Percentiles rank a stretch among this genome's conserved stretches.
Evolutionary conservation across 2,329 filamentous ascomycete genomes (phyloP).

Genomic region (Coniosporium tulheliwenetii): DNA sequence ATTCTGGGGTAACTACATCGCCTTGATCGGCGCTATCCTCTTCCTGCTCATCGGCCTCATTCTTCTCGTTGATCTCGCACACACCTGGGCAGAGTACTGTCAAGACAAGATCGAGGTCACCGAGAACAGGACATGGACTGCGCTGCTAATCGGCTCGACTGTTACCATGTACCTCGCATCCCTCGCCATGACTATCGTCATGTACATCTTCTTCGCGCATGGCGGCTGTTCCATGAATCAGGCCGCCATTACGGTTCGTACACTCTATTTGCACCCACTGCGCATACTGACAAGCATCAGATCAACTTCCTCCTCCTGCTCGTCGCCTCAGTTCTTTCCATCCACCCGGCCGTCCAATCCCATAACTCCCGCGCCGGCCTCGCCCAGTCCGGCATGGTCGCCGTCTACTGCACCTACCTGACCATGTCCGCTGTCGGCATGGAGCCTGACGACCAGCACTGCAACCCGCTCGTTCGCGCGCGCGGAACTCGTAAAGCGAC

Average conservation of each 20-base stretch:
- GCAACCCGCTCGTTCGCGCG: conserved; percentile 80
- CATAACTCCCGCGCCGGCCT: conserved; percentile 86
- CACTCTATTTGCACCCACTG: neutral
- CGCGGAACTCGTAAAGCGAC: conserved; percentile 81
- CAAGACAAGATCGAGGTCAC: conserved; percentile 81
- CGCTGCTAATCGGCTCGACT: conserved; percentile 79
- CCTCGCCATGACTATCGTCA: conserved; percentile 84
- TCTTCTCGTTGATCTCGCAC: conserved; percentile 83
- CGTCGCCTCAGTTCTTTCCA: conserved; percentile 64
- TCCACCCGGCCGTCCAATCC: conserved; percentile 81
- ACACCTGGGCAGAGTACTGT: conserved; percentile 95
- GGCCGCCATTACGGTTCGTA: conserved; percentile 62
- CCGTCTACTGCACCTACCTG: conserved; percentile 94
- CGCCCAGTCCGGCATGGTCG: conserved; percentile 95
- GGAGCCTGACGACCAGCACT: conserved; percentile 88
- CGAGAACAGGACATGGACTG: conserved; percentile 73
- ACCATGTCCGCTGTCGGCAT: conserved; percentile 97
- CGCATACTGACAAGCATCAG: conserved; percentile 9
- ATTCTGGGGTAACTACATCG: conserved; percentile 89
- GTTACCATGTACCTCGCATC: conserved; percentile 86
- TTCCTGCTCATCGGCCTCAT: conserved; percentile 89
- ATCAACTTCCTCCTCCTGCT: conserved; percentile 80
- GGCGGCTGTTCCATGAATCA: conserved; percentile 88
- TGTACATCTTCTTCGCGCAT: conserved; percentile 90
- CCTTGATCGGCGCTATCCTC: conserved; percentile 74